A percentile compares a stretch with the other conserved stretches of the same genome.
Conservation (phyloP, 176 grass and related monocot genomes). For the Bolboschoenus planiculmis region DNA sequence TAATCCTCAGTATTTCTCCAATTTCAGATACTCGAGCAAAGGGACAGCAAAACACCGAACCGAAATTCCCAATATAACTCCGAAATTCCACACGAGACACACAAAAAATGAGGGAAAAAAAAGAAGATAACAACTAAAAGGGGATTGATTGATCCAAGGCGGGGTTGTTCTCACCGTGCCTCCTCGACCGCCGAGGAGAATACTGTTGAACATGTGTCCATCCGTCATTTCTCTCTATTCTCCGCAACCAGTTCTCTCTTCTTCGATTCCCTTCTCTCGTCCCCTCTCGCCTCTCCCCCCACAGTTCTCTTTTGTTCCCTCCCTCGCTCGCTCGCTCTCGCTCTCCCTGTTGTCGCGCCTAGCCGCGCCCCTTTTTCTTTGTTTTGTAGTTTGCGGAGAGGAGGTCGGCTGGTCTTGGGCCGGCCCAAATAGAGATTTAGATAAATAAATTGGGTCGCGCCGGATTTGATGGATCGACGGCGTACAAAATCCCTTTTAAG, state of each 20-base stretch:
- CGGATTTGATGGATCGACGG: not conserved
- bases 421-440: not conserved
- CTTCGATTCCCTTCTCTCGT: not conserved
- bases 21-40: not conserved
- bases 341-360: not conserved
- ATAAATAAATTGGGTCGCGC: not conserved
- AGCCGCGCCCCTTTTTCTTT: not conserved
- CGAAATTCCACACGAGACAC: not conserved
- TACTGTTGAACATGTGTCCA: slow-evolving; percentile 57
- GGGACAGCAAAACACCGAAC: not conserved
- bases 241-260: no score
- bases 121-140: not conserved
- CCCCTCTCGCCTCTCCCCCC: not conserved
- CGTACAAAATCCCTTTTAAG: not conserved
- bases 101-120: not conserved
- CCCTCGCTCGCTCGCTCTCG: not conserved
- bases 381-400: not conserved
- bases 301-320: not conserved
- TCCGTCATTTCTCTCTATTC: slow-evolving; percentile 36
- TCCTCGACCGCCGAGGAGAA: slow-evolving; percentile 72
- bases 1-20: not conserved
- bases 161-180: slow-evolving; percentile 55
- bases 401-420: no score
- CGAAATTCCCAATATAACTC: not conserved
- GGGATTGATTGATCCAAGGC: not conserved